Evolutionary conservation across 495 filamentous ascomycete genomes (phyloP), one percentile per base, ranked within the genome.

Genomic region (Cercophora sp.): DNA sequence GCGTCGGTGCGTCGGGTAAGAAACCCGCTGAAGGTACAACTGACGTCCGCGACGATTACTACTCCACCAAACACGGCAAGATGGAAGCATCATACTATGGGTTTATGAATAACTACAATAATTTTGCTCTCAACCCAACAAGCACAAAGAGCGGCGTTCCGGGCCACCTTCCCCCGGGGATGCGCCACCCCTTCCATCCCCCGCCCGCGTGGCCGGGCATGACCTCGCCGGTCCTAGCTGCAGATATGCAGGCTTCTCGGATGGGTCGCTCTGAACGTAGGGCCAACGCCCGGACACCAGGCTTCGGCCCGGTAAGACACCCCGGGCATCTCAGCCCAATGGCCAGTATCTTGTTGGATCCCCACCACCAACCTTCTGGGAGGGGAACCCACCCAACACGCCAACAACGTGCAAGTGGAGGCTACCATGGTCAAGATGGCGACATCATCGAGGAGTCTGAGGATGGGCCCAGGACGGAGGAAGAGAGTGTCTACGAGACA

Each of bases 71-170:
- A 62, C 89, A 97, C 60, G 88, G 89, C 55, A 98, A 98, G 76
- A 96, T 98, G 91, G 81, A 92, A 19, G 88, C 89, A 15, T 96
- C 93, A 1, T 91, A 95, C 62, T 87, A 91, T 57, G 88, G 89
- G 4, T 98, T 98, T 64, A 71, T 96, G 46, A 88, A 95, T 66
- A 87, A 94, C 51, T 98, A 98, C 67, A 83, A 79, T 31, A 75
- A 94, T 54, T 96, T 95, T 68, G 83, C 80, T 27, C 67, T 78
- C 34, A 88, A 86, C 61, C 79, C 81, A 26, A 81, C 77, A 37
- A 70, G 74, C 26, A 78, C 81, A 26, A 81, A 78, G 39, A 70
- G 74, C 26, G 77, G 73, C 10, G 70, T 75, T 9, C 76, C 75
- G 1, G 65, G 71, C 2, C 67, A 72, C 19, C 64, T 81, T 45